Evolutionary conservation across 1,284 basidiomycete species (phyloP).

Genomic region (Irpex rosettiformis): DNA sequence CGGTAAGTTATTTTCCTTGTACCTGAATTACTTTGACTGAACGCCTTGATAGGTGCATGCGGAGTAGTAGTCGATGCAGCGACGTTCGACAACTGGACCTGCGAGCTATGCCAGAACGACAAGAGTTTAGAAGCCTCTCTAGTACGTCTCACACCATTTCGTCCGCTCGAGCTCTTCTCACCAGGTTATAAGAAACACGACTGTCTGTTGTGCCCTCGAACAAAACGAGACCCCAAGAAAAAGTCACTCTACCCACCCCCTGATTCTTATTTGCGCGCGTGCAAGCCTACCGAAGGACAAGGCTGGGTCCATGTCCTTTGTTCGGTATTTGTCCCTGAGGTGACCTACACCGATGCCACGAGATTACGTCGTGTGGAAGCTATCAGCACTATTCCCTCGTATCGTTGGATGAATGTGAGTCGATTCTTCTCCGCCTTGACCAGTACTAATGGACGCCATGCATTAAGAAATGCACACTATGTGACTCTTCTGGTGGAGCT

Average conservation of each 20-base stretch:
- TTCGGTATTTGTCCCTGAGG: slow-evolving; percentile 83
- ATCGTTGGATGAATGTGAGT: slow-evolving; percentile 64
- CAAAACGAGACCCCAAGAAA: slow-evolving; percentile 45
- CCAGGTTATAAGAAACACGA: slow-evolving; percentile 63
- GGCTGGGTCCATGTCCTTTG: slow-evolving; percentile 93
- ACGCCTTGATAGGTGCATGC: slow-evolving; percentile 45
- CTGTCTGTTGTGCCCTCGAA: slow-evolving; percentile 73
- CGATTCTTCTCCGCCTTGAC: neutral
- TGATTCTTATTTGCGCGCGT: slow-evolving; percentile 76
- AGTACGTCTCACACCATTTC: slow-evolving; percentile 51
- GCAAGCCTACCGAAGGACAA: slow-evolving; percentile 92
- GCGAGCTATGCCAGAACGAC: slow-evolving; percentile 83
- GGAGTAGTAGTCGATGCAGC: slow-evolving; percentile 66
- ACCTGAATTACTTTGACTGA: slow-evolving; percentile 11
- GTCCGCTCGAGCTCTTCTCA: too few relatives aligned
- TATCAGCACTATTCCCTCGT: slow-evolving; percentile 68
- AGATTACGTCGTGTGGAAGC: slow-evolving; percentile 82
- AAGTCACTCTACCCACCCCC: slow-evolving; percentile 40
- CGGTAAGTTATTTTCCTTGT: slow-evolving; percentile 37
- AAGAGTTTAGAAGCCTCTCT: slow-evolving; percentile 74
- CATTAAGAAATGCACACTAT: slow-evolving; percentile 59
- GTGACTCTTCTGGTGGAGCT: slow-evolving; percentile 67
- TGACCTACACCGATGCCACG: slow-evolving; percentile 73
- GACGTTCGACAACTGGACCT: slow-evolving; percentile 71
- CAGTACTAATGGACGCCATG: neutral